Conservation (phyloP, 2,329 filamentous ascomycete genomes). For the Aspergillus thermomutatus region DNA sequence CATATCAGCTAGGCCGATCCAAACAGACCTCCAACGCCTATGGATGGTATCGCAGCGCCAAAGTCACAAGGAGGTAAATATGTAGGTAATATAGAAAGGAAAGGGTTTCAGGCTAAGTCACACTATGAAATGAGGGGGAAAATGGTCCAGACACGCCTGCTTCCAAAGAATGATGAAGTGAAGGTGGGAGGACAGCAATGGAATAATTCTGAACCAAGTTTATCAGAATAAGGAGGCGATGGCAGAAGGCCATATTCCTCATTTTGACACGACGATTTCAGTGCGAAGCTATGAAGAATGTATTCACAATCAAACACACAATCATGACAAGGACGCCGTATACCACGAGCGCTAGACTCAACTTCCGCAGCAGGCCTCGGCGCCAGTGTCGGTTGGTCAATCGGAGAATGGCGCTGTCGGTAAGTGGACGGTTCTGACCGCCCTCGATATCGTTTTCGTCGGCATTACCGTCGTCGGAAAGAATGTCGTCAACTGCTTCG, state of each 20-base stretch:
- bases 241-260: neutral
- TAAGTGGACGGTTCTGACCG: conserved; percentile 44
- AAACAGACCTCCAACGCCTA: neutral
- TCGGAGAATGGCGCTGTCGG: conserved; percentile 56
- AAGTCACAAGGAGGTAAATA: neutral
- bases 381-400: conserved; percentile 63
- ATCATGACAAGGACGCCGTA: conserved; percentile 90
- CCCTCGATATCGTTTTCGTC: conserved; percentile 34
- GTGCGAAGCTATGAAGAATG: conserved; percentile 69
- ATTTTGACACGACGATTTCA: conserved; percentile 30
- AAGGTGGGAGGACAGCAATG: neutral
- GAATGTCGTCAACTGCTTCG: conserved; percentile 57
- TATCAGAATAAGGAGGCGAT: neutral
- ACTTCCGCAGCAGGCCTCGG: conserved; percentile 62
- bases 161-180: neutral
- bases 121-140: neutral
- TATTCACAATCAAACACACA: conserved; percentile 80
- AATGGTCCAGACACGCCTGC: neutral
- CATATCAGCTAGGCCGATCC: neutral
- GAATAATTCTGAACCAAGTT: neutral
- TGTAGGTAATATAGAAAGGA: neutral
- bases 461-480: conserved; percentile 35
- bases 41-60: neutral
- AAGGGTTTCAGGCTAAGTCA: neutral
- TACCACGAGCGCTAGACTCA: conserved; percentile 71